Percentiles rank a stretch among this genome's conserved stretches.
Conservation (phyloP, 2,329 filamentous ascomycete species). For the Trichoderma simmonsii region DNA sequence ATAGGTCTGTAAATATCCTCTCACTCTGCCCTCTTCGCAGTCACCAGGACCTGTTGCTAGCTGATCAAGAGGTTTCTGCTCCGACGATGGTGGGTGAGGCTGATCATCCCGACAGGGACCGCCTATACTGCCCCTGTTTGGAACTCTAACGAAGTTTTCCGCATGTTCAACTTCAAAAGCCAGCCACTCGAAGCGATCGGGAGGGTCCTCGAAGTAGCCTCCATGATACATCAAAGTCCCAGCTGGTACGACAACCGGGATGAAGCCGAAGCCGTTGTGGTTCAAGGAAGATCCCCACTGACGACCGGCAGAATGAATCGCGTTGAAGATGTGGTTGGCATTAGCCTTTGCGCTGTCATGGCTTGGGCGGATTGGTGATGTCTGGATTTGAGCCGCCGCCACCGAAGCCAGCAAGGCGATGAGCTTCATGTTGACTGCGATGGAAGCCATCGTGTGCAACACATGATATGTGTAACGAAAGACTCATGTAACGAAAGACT, state of each 20-base stretch:
- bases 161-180: slow-evolving; percentile 77
- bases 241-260: slow-evolving; percentile 61
- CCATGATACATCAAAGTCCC: slow-evolving; percentile 70
- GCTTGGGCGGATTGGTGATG: slow-evolving; percentile 34
- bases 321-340: slow-evolving; percentile 67
- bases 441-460: background rate
- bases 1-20: slow-evolving; percentile 67
- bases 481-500: background rate
- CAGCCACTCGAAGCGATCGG: slow-evolving; percentile 63
- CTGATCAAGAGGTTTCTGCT: slow-evolving; percentile 1
- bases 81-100: background rate
- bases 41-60: background rate
- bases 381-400: background rate
- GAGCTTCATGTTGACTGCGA: background rate
- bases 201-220: slow-evolving; percentile 39
- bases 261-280: slow-evolving; percentile 74
- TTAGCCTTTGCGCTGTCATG: slow-evolving; percentile 44
- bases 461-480: background rate
- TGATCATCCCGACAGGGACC: background rate
- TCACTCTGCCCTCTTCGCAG: slow-evolving; percentile 17
- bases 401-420: slow-evolving; percentile 2
- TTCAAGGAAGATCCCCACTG: slow-evolving; percentile 72
- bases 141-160: slow-evolving; percentile 31
- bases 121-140: background rate
- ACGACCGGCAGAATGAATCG: slow-evolving; percentile 66